These are phyloP conservation scores for Ustilago crameri DNA, from an alignment of 1,284 basidiomycete genomes.

Conservation along the genomic window DNA sequence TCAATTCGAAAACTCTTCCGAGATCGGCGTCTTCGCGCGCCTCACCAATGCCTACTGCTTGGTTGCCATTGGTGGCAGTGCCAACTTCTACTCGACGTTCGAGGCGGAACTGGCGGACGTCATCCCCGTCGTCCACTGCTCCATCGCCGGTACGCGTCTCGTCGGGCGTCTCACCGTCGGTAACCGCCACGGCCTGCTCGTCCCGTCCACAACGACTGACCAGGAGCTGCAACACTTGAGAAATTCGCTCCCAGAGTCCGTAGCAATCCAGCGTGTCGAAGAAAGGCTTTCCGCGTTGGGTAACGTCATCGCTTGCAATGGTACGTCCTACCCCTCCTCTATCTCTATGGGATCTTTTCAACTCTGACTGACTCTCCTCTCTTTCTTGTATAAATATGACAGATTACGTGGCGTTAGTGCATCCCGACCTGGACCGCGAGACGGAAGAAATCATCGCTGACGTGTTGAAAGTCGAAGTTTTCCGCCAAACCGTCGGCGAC, in stretches of 20 bases:
- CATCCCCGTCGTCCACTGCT: slow-evolving; percentile 95
- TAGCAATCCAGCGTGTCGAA: slow-evolving; percentile 94
- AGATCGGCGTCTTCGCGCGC: slow-evolving; percentile 83
- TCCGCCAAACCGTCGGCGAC: slow-evolving; percentile 94
- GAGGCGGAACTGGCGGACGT: slow-evolving; percentile 93
- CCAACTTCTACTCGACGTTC: slow-evolving; percentile 98
- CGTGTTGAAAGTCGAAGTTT: slow-evolving; percentile 98
- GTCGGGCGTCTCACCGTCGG: slow-evolving; percentile 92
- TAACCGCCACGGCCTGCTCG: slow-evolving; percentile 87
- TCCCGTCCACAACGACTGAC: slow-evolving; percentile 94
- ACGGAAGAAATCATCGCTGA: slow-evolving; percentile 99
- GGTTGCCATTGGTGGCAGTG: slow-evolving; percentile 87
- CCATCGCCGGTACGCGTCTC: slow-evolving; percentile 93
- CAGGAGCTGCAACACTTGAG: slow-evolving; percentile 98
- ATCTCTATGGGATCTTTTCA: too few species aligned
- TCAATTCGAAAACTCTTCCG: slow-evolving; percentile 93
- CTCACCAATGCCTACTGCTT: slow-evolving; percentile 81
- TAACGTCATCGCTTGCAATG: slow-evolving; percentile 98
- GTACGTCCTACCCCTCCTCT: slow-evolving; percentile 69
- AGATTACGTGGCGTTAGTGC: slow-evolving; percentile 65
- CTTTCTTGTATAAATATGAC: not conserved
- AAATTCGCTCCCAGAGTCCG: slow-evolving; percentile 90
- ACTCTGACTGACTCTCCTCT: not conserved
- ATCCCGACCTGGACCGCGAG: slow-evolving; percentile 94
- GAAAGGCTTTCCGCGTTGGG: slow-evolving; percentile 95